Conservation (phyloP, 2,329 filamentous ascomycete species). For the Verticillium nubilum region DNA sequence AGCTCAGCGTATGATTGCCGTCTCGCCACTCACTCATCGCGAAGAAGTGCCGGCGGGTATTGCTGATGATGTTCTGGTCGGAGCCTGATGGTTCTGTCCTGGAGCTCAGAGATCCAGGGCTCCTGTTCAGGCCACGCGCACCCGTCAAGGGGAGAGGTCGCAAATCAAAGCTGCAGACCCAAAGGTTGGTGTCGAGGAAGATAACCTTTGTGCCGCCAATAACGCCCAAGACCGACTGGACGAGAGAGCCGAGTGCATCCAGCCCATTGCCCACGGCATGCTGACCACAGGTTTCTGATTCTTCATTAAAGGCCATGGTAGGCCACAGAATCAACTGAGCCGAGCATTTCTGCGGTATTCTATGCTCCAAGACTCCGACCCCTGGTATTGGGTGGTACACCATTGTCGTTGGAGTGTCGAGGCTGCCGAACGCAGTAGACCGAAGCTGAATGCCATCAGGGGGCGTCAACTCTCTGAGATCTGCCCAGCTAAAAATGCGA, state of each 20-base stretch:
- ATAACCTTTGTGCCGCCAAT: constrained; percentile 9
- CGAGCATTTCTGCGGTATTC: not conserved
- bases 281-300: not conserved
- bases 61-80: not conserved
- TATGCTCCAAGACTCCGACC: constrained; percentile 4
- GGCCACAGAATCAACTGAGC: constrained; percentile 6
- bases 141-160: constrained; percentile 1
- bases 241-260: constrained; percentile 4
- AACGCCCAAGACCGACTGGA: constrained; percentile 10
- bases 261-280: constrained; percentile 6
- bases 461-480: constrained; percentile 8
- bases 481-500: constrained; percentile 9
- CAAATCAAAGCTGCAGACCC: constrained; percentile 20
- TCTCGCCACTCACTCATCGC: constrained; percentile 13
- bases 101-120: not conserved
- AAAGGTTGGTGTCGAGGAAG: constrained; percentile 18
- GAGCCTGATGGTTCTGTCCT: not conserved
- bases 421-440: not conserved
- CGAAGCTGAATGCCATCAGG: constrained; percentile 3
- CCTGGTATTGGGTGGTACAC: constrained; percentile 3
- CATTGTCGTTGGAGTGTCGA: not conserved
- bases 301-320: constrained; percentile 2
- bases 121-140: not conserved
- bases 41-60: constrained; percentile 14
- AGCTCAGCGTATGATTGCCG: not conserved